Evolutionary conservation across 2,329 filamentous ascomycete genomes (phyloP), one percentile per base, ranked within the genome.

Genomic region (Alternaria alternata): DNA sequence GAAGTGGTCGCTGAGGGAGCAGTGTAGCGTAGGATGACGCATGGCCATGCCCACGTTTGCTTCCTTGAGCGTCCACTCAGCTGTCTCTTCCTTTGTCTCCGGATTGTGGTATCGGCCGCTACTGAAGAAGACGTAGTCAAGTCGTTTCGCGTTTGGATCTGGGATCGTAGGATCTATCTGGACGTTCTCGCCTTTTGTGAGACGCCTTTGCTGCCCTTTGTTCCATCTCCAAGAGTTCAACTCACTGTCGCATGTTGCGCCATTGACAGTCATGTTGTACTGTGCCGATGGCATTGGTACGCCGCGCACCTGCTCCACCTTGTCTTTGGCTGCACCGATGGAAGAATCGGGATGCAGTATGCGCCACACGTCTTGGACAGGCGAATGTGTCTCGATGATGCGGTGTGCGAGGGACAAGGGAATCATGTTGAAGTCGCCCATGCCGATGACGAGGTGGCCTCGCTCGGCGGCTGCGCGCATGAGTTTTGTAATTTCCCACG

Each of bases 341-440:
- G 93, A 93, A 48, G 91, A 94, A 61, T 94, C 86, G 0, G 95
- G 94, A 76, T 96, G 91, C 20, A 96, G 79, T 30, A 91, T 85
- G 55, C 91, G 87, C 95, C 95, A 99, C 22, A 89, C 88, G 75
- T 99, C 95, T 44, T 86, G 86, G 28, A 96, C 89, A 14, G 90
- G 89, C 9, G 90, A 88, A 73, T 93, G 89, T 4, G 89, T 87
- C 58, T 90, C 91, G 68, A 99, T 89, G 65, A 98, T 84, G 54
- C 89, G 87, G 80, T 98, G 92, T 32, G 91, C 90, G 63, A 97
- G 87, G 26, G 92, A 96, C 41, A 90, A 80, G 0, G 95, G 95
- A n/a, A 93, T 83, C 91, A 97, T 96, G 81, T 98, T 98, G 82
- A 98, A 97, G 81, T 98, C 95, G 26, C 95, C 95, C 54, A 97